Evolutionary conservation across 2,329 filamentous ascomycete species (phyloP).

Genomic region (Myrmaecium sp.): DNA sequence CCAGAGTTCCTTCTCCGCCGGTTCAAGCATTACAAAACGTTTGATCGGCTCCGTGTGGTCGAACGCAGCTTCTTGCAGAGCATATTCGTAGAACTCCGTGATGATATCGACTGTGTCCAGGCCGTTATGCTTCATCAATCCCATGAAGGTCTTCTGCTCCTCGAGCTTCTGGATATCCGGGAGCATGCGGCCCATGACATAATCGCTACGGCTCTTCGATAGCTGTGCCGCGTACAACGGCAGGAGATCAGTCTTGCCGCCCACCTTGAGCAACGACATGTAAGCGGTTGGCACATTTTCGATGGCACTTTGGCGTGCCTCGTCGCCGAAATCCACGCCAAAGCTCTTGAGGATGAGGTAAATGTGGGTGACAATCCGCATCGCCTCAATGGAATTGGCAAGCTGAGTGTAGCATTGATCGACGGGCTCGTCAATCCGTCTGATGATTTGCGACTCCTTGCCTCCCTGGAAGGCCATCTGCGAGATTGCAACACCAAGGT

Average conservation of each 20-base stretch:
- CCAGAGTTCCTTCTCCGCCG: conserved; percentile 26
- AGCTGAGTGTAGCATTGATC: conserved; percentile 16
- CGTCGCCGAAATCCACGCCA: conserved; percentile 27
- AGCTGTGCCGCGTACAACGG: conserved; percentile 80
- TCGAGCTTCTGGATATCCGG: conserved; percentile 51
- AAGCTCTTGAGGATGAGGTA: conserved; percentile 50
- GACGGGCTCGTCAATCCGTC: conserved; percentile 5
- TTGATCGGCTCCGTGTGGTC: conserved; percentile 14
- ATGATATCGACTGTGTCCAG: conserved; percentile 61
- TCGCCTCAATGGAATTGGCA: conserved; percentile 23
- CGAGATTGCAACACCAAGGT: conserved; percentile 26
- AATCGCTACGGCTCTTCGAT: conserved; percentile 43
- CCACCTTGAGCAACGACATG: conserved; percentile 58
- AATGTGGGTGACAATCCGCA: conserved; percentile 34
- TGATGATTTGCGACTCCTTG: conserved; percentile 1
- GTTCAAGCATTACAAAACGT: conserved; percentile 32
- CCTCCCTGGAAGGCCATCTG: conserved; percentile 16
- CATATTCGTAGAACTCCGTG: conserved; percentile 43
- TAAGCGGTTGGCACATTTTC: conserved; percentile 72
- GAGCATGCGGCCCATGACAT: conserved; percentile 59
- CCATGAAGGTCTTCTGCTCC: conserved; percentile 51
- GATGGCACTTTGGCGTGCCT: conserved; percentile 30
- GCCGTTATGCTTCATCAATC: conserved; percentile 55
- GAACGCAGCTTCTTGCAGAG: conserved; percentile 10
- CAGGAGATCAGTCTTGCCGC: conserved; percentile 58